Evolutionary conservation across 768 basidiomycete species (phyloP).

Genomic region (Boletus tylopilopsis): DNA sequence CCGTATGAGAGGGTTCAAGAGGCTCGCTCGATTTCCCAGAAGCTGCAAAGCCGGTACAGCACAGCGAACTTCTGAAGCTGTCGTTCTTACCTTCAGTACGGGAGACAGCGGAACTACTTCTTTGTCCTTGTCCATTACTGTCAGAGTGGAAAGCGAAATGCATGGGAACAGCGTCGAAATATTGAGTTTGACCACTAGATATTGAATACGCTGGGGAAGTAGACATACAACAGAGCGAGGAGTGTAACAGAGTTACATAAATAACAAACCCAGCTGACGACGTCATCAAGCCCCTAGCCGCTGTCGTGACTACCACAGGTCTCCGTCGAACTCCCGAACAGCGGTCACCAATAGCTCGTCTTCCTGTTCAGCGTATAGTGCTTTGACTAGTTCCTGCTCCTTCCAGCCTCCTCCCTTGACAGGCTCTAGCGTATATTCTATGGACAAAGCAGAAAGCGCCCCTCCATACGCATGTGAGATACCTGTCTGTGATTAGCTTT

Average conservation of each 20-base stretch:
- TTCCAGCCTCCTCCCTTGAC: constrained; percentile 34
- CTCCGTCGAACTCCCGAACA: constrained; percentile 24
- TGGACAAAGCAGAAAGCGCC: constrained; percentile 80
- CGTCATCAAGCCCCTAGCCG: constrained; percentile 23
- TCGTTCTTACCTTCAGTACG: constrained; percentile 3
- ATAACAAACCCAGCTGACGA: constrained; percentile 19
- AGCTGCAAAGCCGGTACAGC: neutral
- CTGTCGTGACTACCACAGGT: constrained; percentile 13
- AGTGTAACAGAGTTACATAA: constrained; percentile 10
- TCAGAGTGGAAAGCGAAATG: constrained; percentile 10
- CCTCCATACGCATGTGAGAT: constrained; percentile 97
- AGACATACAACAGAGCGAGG: constrained; percentile 12
- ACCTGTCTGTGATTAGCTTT: constrained; percentile 39
- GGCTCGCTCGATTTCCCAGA: neutral
- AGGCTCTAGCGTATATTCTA: constrained; percentile 80
- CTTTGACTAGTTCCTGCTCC: constrained; percentile 36
- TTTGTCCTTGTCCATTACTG: neutral
- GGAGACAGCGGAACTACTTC: neutral
- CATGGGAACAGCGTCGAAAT: constrained; percentile 45
- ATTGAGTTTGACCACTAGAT: constrained; percentile 35
- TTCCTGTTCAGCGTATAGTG: constrained; percentile 31
- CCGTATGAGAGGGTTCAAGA: neutral
- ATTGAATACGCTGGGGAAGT: constrained; percentile 10
- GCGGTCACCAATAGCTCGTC: constrained; percentile 27
- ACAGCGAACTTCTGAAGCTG: neutral